Base-by-base conservation (phyloP, 2,329 filamentous ascomycete genomes). In the Colletotrichum echinochloae region DNA sequence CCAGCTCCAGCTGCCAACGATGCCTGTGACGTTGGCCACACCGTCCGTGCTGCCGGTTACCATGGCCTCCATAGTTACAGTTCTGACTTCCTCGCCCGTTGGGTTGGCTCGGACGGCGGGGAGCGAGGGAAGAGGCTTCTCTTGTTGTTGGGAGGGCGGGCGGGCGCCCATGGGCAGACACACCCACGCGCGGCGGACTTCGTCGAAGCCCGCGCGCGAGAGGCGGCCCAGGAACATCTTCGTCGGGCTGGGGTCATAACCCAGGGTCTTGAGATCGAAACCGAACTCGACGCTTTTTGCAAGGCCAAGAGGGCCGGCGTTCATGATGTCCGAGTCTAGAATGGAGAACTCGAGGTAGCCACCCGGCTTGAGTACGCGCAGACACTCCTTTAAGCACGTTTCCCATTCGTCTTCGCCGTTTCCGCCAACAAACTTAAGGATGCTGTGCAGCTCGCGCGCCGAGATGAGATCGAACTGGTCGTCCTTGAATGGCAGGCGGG, bases 401-500 rank as follows among this genome's bases (percentile, higher is more conserved):
- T 97, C 93, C 87, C 95, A 98, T 82, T 98, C 95, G 77, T 98
- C 94, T 69, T 89, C 85, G 49, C 88, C 87, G 74, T 92, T 88
- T 76, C 91, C 88, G 37, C 86, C 87, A 35, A 87, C 85, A 48
- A 91, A 90, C 80, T 95, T 96, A 76, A 99, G 89, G 48, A 97
- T 87, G 63, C 91, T 89, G 81, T 97, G 93, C 57, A 99, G 87
- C 67, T 95, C 93, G 44, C 95, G 92, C 1, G 95, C 94, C 3
- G 94, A 97, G 76, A 99, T 89, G 73, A 98, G 89, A 77, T 98
- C 95, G 77, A 99, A 99, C 79, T 95, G 91, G 74, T 91, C 89
- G 76, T 94, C 89, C 9, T 90, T 89, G 82, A 98, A 99, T 0
- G 96, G 96, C 1, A 99, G 88, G 70, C 89, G 89, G 81, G 91